Evolutionary conservation across 108 stramenopile genomes (phyloP).

Genomic region (Conticribra guillardii): DNA sequence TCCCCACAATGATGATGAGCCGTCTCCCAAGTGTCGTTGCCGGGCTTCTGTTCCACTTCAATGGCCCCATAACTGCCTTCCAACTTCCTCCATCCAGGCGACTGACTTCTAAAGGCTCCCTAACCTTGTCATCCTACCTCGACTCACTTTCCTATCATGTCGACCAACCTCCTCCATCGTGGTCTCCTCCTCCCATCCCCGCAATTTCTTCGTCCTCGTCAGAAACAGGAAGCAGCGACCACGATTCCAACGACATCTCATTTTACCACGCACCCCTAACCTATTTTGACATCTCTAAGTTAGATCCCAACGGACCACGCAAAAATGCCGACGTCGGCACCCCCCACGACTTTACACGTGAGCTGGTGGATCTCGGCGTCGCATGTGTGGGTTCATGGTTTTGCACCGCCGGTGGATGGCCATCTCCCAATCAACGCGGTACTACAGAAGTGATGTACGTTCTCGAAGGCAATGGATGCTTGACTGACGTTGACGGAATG

Average conservation of each 20-base stretch:
- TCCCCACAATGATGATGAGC: too few species aligned
- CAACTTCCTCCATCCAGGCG: too few species aligned
- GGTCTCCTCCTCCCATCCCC: not conserved
- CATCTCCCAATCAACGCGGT: conserved; percentile 14
- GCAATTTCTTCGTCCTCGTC: not conserved
- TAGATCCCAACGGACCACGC: conserved; percentile 56
- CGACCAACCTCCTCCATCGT: not conserved
- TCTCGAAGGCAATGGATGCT: conserved; percentile 7
- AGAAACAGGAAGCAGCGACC: not conserved
- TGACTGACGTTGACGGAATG: conserved; percentile 16
- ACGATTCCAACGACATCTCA: not conserved
- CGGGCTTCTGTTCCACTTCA: too few species aligned
- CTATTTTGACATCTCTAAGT: conserved; percentile 11
- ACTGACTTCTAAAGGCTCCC: too few species aligned
- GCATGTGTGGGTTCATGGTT: conserved; percentile 8
- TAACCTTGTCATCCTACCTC: not conserved
- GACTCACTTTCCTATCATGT: not conserved
- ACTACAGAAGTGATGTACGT: conserved; percentile 21
- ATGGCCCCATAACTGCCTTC: too few species aligned
- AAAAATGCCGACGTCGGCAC: conserved; percentile 52
- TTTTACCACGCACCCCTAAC: not conserved
- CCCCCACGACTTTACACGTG: conserved; percentile 52
- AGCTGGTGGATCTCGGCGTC: conserved; percentile 16
- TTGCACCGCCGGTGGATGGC: conserved; percentile 23
- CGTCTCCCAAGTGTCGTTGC: too few species aligned